phyloP scores from a whole-genome alignment of 495 filamentous ascomycete species.

The Parmelia sp. region DNA sequence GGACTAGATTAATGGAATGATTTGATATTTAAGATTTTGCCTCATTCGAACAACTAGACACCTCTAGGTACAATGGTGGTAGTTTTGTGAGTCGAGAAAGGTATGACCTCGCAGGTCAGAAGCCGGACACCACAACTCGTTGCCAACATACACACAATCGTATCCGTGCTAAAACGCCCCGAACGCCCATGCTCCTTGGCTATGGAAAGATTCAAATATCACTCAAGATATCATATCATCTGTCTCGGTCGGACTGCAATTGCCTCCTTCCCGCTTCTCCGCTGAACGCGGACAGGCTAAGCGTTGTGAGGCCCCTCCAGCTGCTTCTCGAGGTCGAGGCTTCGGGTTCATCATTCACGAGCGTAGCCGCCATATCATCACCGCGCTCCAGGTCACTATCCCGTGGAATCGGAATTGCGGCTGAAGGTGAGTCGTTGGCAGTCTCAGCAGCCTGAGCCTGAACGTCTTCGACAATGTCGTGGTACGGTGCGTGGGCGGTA shows the following conservation, averaged over 20 bases:
- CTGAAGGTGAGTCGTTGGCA: slow-evolving; percentile 42
- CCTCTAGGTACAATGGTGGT: slow-evolving; percentile 2
- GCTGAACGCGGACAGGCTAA: slow-evolving; percentile 46
- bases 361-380: slow-evolving; percentile 34
- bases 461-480: slow-evolving; percentile 44
- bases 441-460: slow-evolving; percentile 38
- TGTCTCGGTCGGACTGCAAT: slow-evolving; percentile 39
- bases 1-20: too few relatives aligned
- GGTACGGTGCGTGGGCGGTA: slow-evolving; percentile 37
- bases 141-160: slow-evolving; percentile 3
- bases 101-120: slow-evolving; percentile 1
- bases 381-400: slow-evolving; percentile 39
- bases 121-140: not conserved
- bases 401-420: slow-evolving; percentile 40
- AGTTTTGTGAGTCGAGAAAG: not conserved
- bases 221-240: slow-evolving; percentile 28
- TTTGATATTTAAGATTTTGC: not conserved
- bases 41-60: not conserved
- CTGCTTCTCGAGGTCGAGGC: slow-evolving; percentile 21
- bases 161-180: not conserved
- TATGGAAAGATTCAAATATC: slow-evolving; percentile 3
- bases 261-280: slow-evolving; percentile 49
- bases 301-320: slow-evolving; percentile 31
- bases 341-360: slow-evolving; percentile 35
- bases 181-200: slow-evolving; percentile 13